Percentiles rank a stretch among this genome's conserved stretches.
Evolutionary conservation across 1,284 basidiomycete species (phyloP).

Genomic region (Earliella scabrosa): DNA sequence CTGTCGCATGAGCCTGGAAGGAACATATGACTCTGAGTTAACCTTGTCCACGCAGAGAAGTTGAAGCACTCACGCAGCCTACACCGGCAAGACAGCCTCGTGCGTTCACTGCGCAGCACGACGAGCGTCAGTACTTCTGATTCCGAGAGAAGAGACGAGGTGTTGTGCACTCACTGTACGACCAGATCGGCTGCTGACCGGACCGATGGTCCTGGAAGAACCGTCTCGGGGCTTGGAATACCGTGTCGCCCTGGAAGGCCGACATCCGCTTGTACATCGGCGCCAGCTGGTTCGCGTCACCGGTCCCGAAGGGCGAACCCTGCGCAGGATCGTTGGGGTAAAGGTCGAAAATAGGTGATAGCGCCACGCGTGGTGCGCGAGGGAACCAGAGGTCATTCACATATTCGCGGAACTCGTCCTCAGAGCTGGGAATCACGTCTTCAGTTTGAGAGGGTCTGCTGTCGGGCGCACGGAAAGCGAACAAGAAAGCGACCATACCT

Average conservation of each 20-base stretch:
- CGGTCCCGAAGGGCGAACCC: slow-evolving; percentile 57
- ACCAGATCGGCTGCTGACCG: slow-evolving; percentile 49
- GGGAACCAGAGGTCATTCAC: slow-evolving; percentile 15
- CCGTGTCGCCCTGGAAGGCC: slow-evolving; percentile 49
- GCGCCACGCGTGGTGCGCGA: neutral
- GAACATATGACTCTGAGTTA: neutral
- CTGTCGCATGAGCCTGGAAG: slow-evolving; percentile 10
- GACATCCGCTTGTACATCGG: slow-evolving; percentile 56
- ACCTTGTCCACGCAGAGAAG: slow-evolving; percentile 22
- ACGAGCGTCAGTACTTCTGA: neutral
- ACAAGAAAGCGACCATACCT: too few species aligned
- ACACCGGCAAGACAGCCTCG: slow-evolving; percentile 51
- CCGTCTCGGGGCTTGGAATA: slow-evolving; percentile 51
- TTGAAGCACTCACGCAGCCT: slow-evolving; percentile 34
- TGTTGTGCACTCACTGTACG: slow-evolving; percentile 42
- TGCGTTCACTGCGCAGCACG: slow-evolving; percentile 46
- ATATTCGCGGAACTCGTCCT: slow-evolving; percentile 19
- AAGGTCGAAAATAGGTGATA: slow-evolving; percentile 28
- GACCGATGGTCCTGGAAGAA: slow-evolving; percentile 37
- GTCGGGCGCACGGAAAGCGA: too few species aligned
- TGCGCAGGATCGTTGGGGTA: slow-evolving; percentile 42
- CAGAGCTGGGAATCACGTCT: slow-evolving; percentile 18
- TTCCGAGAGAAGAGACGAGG: neutral
- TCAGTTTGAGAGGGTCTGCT: too few species aligned
- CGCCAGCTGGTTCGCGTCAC: slow-evolving; percentile 43